Base-by-base conservation (phyloP, 345 rosid genomes). In the Pistacia atlantica region DNA sequence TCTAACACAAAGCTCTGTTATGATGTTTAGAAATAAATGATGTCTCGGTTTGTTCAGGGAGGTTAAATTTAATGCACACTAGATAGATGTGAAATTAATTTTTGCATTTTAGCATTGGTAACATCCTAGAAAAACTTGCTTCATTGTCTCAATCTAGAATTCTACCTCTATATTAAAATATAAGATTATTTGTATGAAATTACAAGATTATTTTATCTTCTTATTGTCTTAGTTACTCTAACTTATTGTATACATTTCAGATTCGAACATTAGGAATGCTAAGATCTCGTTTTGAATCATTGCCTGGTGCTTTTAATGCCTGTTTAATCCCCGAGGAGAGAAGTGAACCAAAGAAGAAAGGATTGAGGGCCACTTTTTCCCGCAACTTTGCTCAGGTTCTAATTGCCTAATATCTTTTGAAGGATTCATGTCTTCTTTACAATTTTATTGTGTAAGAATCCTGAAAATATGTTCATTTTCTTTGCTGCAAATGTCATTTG, bases 261-360 rank as follows among this genome's bases (percentile, higher is more conserved):
- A 97, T 97, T 84, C 99, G 97, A 75, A 94, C 99, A 11, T 82
- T 97, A 77, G 98, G 97, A 82, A 94, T 97, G 99, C 95, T 97
- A 77, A 83, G 99, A 78, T 97, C 99, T 73, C 98, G 98, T 76
- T 97, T 97, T 65, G 81, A 88, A 65, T 86, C 98, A 56, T 73
- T 97, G 84, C 99, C 99, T 72, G 94, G 82, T 75, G 99, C 94
- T 72, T 97, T 97, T 79, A 92, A 94, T 89, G 91, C 78, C 68
- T 64, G 93, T 72, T 82, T 97, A 70, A 97, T 94, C 78, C 99
- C 99, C 0, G 82, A 84, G 37, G 98, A 90, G 69, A 88, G 75
- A 77, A 82, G 73, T 78, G 92, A 80, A 83, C 80, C 80, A 61
- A 92, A 79, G 83, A 93, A 92, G 87, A 92, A 87, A 78, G 92